These are phyloP conservation scores for Vitellaria paradoxa DNA, from an alignment of 179 eudicot species.

Conservation along the genomic window DNA sequence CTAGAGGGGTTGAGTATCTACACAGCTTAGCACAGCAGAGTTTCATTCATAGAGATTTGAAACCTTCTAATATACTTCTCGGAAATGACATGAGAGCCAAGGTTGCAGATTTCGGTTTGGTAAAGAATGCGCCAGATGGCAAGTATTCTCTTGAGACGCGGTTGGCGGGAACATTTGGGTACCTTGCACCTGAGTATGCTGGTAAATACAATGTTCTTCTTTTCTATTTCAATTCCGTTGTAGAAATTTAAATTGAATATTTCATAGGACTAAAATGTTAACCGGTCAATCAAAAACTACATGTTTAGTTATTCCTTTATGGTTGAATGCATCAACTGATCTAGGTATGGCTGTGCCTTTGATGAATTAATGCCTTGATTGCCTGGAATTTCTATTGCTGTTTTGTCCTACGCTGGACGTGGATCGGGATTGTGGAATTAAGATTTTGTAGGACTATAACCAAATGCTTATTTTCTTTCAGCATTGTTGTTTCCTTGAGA, in stretches of 20 bases:
- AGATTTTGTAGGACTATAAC: not conserved
- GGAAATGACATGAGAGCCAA: slow-evolving; percentile 69
- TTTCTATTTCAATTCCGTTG: not conserved
- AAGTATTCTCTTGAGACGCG: slow-evolving; percentile 62
- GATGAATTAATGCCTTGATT: not conserved
- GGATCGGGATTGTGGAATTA: not conserved
- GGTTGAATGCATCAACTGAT: not conserved
- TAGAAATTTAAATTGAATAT: not conserved
- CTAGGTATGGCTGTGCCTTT: not conserved
- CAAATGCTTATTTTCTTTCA: too few species aligned
- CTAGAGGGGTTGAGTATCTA: slow-evolving; percentile 65
- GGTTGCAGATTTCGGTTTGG: slow-evolving; percentile 79
- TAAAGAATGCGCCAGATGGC: slow-evolving; percentile 69
- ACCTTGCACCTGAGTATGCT: slow-evolving; percentile 80
- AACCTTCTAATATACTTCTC: slow-evolving; percentile 60
- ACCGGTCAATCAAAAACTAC: not conserved
- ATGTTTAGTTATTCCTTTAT: not conserved
- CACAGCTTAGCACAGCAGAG: slow-evolving; percentile 70
- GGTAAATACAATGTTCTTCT: slow-evolving; percentile 31
- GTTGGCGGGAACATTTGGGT: slow-evolving; percentile 75
- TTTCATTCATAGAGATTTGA: slow-evolving; percentile 65
- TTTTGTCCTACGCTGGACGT: not conserved
- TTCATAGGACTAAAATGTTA: not conserved
- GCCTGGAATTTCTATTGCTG: not conserved
- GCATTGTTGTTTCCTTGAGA: not conserved